Base-by-base conservation (phyloP, 2,329 filamentous ascomycete species). In the Colletotrichum euphorbiae region DNA sequence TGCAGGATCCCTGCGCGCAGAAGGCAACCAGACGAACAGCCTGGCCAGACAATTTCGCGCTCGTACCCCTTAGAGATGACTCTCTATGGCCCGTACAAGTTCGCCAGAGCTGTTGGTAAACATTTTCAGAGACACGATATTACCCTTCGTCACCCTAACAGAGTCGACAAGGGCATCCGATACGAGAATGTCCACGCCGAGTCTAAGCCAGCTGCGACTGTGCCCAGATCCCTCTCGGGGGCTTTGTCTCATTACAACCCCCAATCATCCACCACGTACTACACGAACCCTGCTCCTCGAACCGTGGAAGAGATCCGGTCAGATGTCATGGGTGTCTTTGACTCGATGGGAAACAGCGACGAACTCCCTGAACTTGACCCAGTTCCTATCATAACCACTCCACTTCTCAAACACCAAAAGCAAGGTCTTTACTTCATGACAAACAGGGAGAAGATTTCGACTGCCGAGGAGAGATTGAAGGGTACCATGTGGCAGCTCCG, bases 401-500 rank as follows among this genome's bases (percentile, higher is more conserved):
- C 88, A 31, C 81, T 98, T 17, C 88, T 98, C 46, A 85, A 86
- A 66, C 95, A 98, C 79, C 95, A 98, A 77, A 96, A 93, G 77
- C 94, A 98, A 79, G 95, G 92, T 0, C 85, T 98, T 0, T 89
- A 90, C 76, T 98, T 97, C 76, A 93, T 98, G 91, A 89, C 84
- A 9, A 87, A 87, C 19, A 91, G 93, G 70, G 95, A 98, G 78
- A 87, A 88, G 55, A 52, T 36, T 1, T 55, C 85, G 85, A 58
- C 87, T 88, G 82, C 83, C 0, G 81, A 84, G 3, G 88, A 91
- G 55, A 85, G 87, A 60, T 84, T 86, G 15, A 88, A 90, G 70
- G 90, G 90, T 58, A 92, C 93, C 0, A 87, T 97, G 42, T 98
- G 94, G 94, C 89, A 92, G 73, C 79, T 87, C 21, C 87, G 87